These are phyloP conservation scores for Hirschfeldia incana DNA, from an alignment of 345 rosid species.

Conservation along the genomic window DNA sequence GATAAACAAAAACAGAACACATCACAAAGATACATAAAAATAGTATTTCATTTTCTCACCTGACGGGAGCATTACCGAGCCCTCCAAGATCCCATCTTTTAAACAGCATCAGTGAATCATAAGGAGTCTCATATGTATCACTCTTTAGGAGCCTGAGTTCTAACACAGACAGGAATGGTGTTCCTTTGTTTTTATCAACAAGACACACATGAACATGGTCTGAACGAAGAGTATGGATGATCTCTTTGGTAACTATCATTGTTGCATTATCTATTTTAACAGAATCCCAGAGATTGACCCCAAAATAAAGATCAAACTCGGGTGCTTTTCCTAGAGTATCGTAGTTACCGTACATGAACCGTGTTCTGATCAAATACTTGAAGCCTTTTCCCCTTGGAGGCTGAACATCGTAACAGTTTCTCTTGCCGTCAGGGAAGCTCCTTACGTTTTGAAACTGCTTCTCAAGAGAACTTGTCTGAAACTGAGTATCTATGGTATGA, in stretches of 20 bases:
- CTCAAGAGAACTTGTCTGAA: slow-evolving; percentile 8
- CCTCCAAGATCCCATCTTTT: slow-evolving; percentile 11
- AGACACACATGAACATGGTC: slow-evolving; percentile 47
- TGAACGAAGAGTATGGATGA: slow-evolving; percentile 39
- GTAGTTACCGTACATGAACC: slow-evolving; percentile 56
- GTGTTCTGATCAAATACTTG: slow-evolving; percentile 50
- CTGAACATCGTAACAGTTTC: slow-evolving; percentile 41
- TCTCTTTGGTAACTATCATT: neutral
- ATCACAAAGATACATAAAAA: too few species aligned
- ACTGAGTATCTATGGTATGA: slow-evolving; percentile 12
- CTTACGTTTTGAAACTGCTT: slow-evolving; percentile 32
- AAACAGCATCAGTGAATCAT: neutral
- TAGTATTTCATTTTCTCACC: neutral
- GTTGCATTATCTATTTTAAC: slow-evolving; percentile 30
- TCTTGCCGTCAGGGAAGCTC: slow-evolving; percentile 42
- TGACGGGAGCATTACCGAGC: neutral
- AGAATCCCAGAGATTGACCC: slow-evolving; percentile 42
- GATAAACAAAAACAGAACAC: too few species aligned
- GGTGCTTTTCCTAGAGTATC: slow-evolving; percentile 37
- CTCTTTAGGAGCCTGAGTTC: slow-evolving; percentile 46
- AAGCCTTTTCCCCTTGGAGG: slow-evolving; percentile 28
- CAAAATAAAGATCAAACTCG: slow-evolving; percentile 51
- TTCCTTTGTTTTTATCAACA: slow-evolving; percentile 43
- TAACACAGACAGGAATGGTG: slow-evolving; percentile 51
- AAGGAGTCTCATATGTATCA: slow-evolving; percentile 12